phyloP scores from a whole-genome alignment of 2,329 filamentous ascomycete genomes.

The Lizonia empirigonia region DNA sequence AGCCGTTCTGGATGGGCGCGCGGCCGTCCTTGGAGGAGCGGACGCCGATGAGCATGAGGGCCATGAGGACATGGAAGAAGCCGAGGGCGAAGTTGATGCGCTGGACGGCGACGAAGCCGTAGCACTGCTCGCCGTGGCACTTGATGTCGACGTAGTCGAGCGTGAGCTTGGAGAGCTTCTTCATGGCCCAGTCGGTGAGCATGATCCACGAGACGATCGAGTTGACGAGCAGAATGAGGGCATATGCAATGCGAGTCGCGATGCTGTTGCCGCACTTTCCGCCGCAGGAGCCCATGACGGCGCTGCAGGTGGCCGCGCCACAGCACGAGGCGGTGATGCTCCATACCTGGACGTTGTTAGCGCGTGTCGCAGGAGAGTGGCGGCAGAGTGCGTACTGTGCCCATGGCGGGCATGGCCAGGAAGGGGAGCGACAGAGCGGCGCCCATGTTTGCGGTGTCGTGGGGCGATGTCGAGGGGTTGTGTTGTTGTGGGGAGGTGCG shows the following conservation, averaged over 20 bases:
- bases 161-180: slow-evolving; percentile 89
- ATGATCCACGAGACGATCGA: slow-evolving; percentile 98
- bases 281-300: slow-evolving; percentile 92
- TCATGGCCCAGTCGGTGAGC: slow-evolving; percentile 98
- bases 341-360: slow-evolving; percentile 63
- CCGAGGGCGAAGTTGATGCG: slow-evolving; percentile 97
- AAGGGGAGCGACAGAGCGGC: slow-evolving; percentile 88
- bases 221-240: slow-evolving; percentile 92
- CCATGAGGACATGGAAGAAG: slow-evolving; percentile 88
- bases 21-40: slow-evolving; percentile 84
- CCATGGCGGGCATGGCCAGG: slow-evolving; percentile 82
- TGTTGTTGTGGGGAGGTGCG: slow-evolving; percentile 15
- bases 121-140: slow-evolving; percentile 85
- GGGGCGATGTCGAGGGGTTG: slow-evolving; percentile 17
- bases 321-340: slow-evolving; percentile 89
- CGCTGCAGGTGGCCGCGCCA: slow-evolving; percentile 93
- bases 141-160: slow-evolving; percentile 96
- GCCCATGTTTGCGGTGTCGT: slow-evolving; percentile 69
- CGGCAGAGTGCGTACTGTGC: slow-evolving; percentile 69
- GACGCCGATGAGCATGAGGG: slow-evolving; percentile 83
- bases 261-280: slow-evolving; percentile 94
- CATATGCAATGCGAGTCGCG: slow-evolving; percentile 95
- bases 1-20: slow-evolving; percentile 93
- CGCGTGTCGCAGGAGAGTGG: slow-evolving; percentile 11
- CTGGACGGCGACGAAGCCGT: slow-evolving; percentile 95